Conservation (phyloP, 257 asterid species). For the Nicotiana benthamiana region DNA sequence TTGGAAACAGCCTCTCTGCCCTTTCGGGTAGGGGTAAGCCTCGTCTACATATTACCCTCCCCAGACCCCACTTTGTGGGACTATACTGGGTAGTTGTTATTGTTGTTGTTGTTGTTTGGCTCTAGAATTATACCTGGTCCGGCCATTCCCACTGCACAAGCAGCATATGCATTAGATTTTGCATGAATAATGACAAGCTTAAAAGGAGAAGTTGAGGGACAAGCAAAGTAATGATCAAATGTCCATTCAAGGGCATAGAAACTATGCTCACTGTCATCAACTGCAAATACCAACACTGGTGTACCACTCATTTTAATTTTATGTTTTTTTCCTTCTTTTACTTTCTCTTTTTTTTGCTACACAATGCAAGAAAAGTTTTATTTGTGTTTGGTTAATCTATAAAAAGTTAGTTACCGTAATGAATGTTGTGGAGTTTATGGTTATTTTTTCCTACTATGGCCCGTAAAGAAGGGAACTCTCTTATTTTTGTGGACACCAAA, state of each 20-base stretch:
- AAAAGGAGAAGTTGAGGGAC: conserved; percentile 12
- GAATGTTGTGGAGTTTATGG: background rate
- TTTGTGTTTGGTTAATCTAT: background rate
- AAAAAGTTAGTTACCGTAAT: background rate
- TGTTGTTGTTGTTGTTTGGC: too few relatives aligned
- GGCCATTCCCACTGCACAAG: conserved; percentile 22
- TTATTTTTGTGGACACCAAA: background rate
- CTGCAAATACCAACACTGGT: conserved; percentile 27
- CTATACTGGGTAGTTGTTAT: too few relatives aligned
- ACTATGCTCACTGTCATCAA: conserved; percentile 39
- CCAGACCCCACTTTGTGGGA: too few relatives aligned
- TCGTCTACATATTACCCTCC: too few relatives aligned
- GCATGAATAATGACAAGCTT: conserved; percentile 27
- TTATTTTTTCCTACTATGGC: background rate
- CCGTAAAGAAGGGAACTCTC: background rate
- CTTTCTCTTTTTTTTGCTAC: background rate
- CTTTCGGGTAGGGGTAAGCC: too few relatives aligned
- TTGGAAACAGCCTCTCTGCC: too few relatives aligned
- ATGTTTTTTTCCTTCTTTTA: too few relatives aligned
- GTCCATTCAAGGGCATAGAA: conserved; percentile 35
- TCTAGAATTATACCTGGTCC: conserved; percentile 23
- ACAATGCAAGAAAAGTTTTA: too few relatives aligned
- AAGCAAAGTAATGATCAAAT: conserved; percentile 19
- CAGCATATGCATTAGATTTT: conserved; percentile 9
- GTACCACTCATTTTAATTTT: background rate